phyloP scores from a whole-genome alignment of 139 green algal genomes.

The Auxenochlorella pyrenoidosa region DNA sequence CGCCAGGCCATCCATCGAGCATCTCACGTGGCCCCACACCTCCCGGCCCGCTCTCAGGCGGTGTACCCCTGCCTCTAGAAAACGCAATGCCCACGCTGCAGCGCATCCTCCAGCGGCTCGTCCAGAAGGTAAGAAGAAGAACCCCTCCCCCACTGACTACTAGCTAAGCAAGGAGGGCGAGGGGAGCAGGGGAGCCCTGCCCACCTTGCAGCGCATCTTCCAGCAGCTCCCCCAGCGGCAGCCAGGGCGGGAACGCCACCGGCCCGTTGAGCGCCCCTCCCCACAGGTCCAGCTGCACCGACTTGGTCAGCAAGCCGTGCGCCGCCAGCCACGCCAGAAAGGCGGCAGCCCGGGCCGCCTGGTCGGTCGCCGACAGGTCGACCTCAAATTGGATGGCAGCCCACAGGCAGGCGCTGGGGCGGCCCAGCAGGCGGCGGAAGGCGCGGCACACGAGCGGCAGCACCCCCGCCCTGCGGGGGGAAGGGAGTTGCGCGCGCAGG shows the following conservation, averaged over 20 bases:
- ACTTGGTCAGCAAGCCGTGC: neutral
- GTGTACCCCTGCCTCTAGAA: too few relatives aligned
- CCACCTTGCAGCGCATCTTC: neutral
- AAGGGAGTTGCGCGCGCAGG: too few relatives aligned
- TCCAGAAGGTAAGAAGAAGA: too few relatives aligned
- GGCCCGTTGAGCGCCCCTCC: neutral
- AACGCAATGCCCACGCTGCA: too few relatives aligned
- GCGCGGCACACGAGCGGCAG: conserved; percentile 19
- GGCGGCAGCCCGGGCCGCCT: neutral
- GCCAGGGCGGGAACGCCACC: neutral
- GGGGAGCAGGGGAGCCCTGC: neutral
- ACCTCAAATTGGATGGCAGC: neutral
- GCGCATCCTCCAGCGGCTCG: too few relatives aligned
- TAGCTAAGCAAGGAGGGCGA: too few relatives aligned
- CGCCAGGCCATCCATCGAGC: too few relatives aligned
- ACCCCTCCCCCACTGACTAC: too few relatives aligned
- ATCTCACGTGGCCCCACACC: too few relatives aligned
- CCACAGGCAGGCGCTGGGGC: conserved; percentile 27
- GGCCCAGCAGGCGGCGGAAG: neutral
- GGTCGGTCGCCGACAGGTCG: neutral
- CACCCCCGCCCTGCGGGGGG: neutral
- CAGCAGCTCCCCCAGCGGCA: neutral
- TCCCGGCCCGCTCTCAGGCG: too few relatives aligned
- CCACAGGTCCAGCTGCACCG: conserved; percentile 14
- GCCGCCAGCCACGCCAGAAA: conserved; percentile 2